Evolutionary conservation across 495 filamentous ascomycete genomes (phyloP).

Genomic region (Copromyces sp.): DNA sequence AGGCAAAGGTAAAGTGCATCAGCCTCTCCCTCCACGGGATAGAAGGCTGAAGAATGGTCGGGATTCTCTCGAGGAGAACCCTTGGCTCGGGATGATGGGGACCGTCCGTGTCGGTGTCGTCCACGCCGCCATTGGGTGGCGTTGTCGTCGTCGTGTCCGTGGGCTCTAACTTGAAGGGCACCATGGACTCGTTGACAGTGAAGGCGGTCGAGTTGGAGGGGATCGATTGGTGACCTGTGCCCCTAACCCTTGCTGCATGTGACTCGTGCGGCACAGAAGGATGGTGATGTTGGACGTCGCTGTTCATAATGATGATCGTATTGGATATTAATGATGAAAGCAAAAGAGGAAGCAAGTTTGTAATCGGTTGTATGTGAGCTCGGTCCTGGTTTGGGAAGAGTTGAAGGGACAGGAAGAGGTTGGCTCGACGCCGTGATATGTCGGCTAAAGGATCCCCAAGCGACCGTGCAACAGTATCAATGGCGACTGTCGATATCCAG

Average conservation of each 20-base stretch:
- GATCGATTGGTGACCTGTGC: not conserved
- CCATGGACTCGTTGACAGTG: not conserved
- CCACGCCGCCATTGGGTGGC: not conserved
- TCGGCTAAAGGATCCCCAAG: not conserved
- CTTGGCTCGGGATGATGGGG: not conserved
- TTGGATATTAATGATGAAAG: not conserved
- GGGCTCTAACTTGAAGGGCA: not conserved
- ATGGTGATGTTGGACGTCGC: not conserved
- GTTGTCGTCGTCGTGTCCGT: not conserved
- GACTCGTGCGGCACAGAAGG: not conserved
- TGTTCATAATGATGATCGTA: not conserved
- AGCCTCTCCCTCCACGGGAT: conserved; percentile 33
- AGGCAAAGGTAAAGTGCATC: conserved; percentile 64
- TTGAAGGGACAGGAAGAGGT: not conserved
- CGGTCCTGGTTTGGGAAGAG: not conserved
- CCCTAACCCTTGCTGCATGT: not conserved
- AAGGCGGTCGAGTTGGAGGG: not conserved
- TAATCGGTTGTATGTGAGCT: not conserved
- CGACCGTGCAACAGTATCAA: not conserved
- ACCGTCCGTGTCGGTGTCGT: not conserved
- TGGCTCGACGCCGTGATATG: not conserved
- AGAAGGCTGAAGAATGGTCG: conserved; percentile 20
- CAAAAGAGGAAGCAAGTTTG: not conserved
- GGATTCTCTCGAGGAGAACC: conserved; percentile 12
- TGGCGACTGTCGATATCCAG: not conserved